Evolutionary conservation across 164 flowering plant species (phyloP), one percentile per base, ranked within the genome.

Genomic region (Pachysandra terminalis): DNA sequence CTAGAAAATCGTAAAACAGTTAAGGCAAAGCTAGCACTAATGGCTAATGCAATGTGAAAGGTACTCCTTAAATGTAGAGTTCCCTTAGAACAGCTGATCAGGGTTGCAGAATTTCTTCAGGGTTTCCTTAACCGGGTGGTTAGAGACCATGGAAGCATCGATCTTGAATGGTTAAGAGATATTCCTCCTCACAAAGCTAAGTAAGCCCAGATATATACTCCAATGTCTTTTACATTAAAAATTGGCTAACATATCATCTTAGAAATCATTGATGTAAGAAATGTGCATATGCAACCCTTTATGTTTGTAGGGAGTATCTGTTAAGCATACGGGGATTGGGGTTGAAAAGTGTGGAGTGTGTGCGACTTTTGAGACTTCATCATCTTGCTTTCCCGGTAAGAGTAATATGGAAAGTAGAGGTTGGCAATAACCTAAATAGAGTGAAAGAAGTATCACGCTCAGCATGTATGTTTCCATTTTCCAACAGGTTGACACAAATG

Each of bases 301-400:
- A 26, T 49, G 60, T 19, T 68, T 73, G 66, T 73, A 95, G 99
- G 77, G 98, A 90, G 32, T 96, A 83, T 74, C 83, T 96, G 61
- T 77, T 96, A 51, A 96, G 98, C 83, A 48, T 93, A 49, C 73
- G 90, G 53, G 99, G 99, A 17, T 62, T 96, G 74, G 99, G 99
- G 40, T 72, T 96, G 62, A 96, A 96, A 81, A 96, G 99, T 64
- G 95, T 88, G 69, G 99, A 96, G 77, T 96, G 99, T 72, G 91
- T 96, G 32, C 84, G 98, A 59, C 97, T 96, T 73, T 73, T 96
- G 70, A 88, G 98, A 15, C 97, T 96, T 51, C 97, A 96, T 70
- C 96, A 96, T 73, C 86, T 91, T 77, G 98, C 99, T 59, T 93
- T 96, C 65, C 99, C 99, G 37, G 99, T 96, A 85, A 89, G 95